phyloP scores from a whole-genome alignment of 148 eudicot species.

The Fagopyrum esculentum region DNA sequence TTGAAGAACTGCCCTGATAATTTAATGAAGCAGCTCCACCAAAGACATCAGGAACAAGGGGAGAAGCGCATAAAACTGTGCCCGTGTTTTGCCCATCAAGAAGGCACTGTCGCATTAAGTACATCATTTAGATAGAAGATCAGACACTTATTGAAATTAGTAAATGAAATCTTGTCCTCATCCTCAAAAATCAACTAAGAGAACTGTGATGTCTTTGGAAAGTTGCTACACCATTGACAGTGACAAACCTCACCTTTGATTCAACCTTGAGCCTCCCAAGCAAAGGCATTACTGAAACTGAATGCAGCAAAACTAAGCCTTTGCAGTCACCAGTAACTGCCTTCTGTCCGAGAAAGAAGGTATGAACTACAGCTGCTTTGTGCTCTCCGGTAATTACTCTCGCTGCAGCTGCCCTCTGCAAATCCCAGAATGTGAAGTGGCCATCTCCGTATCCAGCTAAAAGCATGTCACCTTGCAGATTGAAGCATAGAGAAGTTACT shows the following conservation, averaged over 20 bases:
- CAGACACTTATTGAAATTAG: background rate
- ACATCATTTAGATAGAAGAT: background rate
- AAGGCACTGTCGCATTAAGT: constrained; percentile 53
- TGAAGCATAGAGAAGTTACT: constrained; percentile 86
- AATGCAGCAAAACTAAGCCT: constrained; percentile 63
- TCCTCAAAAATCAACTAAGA: background rate
- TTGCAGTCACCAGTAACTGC: constrained; percentile 87
- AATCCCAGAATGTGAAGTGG: constrained; percentile 71
- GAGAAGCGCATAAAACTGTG: constrained; percentile 76
- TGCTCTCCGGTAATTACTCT: constrained; percentile 69
- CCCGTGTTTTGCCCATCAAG: constrained; percentile 76
- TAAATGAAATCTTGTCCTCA: background rate
- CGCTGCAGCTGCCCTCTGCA: constrained; percentile 52
- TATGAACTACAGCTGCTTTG: constrained; percentile 72
- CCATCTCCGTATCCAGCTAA: constrained; percentile 94
- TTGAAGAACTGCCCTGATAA: constrained; percentile 41
- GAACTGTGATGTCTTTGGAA: background rate
- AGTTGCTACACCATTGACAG: background rate
- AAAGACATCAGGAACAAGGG: constrained; percentile 60
- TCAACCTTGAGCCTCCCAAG: constrained; percentile 51
- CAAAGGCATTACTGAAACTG: constrained; percentile 48
- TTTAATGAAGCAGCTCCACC: constrained; percentile 38
- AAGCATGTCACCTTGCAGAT: constrained; percentile 80
- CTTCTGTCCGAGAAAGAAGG: constrained; percentile 71
- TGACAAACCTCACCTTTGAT: constrained; percentile 35